Base-by-base conservation (phyloP, 768 basidiomycete genomes). In the Trichaptum fuscoviolaceum region DNA sequence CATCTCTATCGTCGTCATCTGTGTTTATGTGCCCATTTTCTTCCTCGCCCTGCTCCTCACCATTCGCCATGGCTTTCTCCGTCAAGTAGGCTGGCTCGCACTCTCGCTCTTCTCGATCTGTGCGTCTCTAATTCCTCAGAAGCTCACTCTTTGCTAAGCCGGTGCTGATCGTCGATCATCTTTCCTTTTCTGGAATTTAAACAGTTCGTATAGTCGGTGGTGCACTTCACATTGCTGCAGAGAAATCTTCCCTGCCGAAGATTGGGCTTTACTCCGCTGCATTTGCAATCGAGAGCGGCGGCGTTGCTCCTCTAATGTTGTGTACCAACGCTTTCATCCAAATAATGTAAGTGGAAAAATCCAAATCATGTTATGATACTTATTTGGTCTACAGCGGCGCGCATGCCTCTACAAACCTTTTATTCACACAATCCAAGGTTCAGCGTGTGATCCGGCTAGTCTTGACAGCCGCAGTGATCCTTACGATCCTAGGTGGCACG, bases 71-170 rank as follows among this genome's bases (percentile, higher is more conserved):
- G 85, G 82, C 52, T 80, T 88, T 69, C 74, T 83, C 66, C 79
- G 82, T 57, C 83, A 87, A 73, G 85, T 81, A 34, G 89, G 87
- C 66, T 91, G 87, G 87, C 73, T 90, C n/a, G 84, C 85, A 68
- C 79, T 90, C n/a, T 78, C 84, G 59, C 75, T 88, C 15, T 88
- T 91, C 68, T 81, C 87, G 10, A 68, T 83, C 58, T 75, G 88
- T 88, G 67, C 72, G 85, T 78, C 42, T 36, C 35, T 7, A 36
- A 36, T 36, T 15, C 42, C 20, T 20, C 15, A 7, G 2, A 3
- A 3, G 5, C 2, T 2, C 15, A 17, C 17, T 35, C 15, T 15
- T 52, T 12, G 42, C 42, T 12, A 20, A 35, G 15, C 57, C 12
- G 36, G 64, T 57, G 63, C 63, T 58, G 61, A 61, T n/a, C 36